A percentile compares a stretch with the other conserved stretches of the same genome.
Evolutionary conservation across 1,284 basidiomycete genomes (phyloP).

Genomic region (Xanthoconium separans): DNA sequence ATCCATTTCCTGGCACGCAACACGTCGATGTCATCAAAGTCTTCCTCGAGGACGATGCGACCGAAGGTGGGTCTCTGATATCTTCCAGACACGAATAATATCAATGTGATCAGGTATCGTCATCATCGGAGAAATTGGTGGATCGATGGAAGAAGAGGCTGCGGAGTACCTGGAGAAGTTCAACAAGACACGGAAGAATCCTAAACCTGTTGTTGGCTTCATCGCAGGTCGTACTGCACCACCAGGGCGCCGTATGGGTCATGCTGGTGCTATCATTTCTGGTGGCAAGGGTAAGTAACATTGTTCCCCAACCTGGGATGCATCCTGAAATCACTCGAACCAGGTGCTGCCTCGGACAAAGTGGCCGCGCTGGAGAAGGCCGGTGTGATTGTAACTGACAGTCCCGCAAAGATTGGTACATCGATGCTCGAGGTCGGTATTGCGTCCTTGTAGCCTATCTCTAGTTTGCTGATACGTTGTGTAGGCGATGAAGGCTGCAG

Average conservation of each 20-base stretch:
- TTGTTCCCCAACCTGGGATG: neutral
- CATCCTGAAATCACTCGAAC: conserved; percentile 1
- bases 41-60: conserved; percentile 91
- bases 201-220: conserved; percentile 97
- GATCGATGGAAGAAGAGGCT: conserved; percentile 99
- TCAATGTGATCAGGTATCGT: conserved; percentile 72
- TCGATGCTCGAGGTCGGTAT: conserved; percentile 79
- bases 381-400: conserved; percentile 92
- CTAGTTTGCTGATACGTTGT: conserved; percentile 4
- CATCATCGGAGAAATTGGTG: conserved; percentile 98
- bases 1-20: conserved; percentile 98
- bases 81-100: neutral
- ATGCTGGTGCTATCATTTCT: conserved; percentile 97
- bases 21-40: conserved; percentile 97
- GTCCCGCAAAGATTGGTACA: conserved; percentile 91
- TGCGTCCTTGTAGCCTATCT: neutral
- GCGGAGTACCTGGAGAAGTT: conserved; percentile 93
- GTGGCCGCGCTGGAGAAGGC: conserved; percentile 92
- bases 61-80: conserved; percentile 62
- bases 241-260: conserved; percentile 97
- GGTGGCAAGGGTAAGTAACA: conserved; percentile 84
- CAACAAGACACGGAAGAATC: conserved; percentile 86
- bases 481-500: conserved; percentile 83
- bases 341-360: conserved; percentile 92
- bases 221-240: conserved; percentile 98